These are phyloP conservation scores for Nakazawaea holstii DNA, from an alignment of 805 yeast genomes.

Conservation along the genomic window DNA sequence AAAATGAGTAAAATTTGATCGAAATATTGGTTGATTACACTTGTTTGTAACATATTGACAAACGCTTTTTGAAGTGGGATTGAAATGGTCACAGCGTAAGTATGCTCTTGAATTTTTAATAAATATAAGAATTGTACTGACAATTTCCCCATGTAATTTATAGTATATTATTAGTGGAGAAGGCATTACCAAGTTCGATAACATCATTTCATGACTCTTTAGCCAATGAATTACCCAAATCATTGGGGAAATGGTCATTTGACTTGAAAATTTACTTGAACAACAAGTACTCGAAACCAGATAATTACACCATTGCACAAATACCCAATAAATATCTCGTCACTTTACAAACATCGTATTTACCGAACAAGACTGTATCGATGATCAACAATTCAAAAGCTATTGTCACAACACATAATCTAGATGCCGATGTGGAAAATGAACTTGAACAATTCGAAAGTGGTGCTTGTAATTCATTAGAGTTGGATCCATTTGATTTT, in stretches of 20 bases:
- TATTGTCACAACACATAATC: conserved; percentile 21
- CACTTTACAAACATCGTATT: conserved; percentile 46
- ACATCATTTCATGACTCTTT: conserved; percentile 67
- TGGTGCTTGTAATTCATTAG: conserved; percentile 49
- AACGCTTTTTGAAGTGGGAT: neutral
- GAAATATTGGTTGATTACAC: neutral
- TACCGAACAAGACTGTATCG: conserved; percentile 40
- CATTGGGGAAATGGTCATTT: conserved; percentile 63
- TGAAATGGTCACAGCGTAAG: conserved; percentile 11
- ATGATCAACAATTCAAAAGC: conserved; percentile 40
- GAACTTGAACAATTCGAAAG: conserved; percentile 23
- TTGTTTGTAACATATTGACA: neutral
- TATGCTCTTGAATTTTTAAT: neutral
- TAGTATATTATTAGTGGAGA: conserved; percentile 35
- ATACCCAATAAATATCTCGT: conserved; percentile 39
- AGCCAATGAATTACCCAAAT: conserved; percentile 58
- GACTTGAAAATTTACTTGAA: conserved; percentile 64
- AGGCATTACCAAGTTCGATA: conserved; percentile 54
- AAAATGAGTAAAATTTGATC: neutral
- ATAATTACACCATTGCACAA: conserved; percentile 28
- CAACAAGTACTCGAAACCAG: conserved; percentile 47
- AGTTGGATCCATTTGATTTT: conserved; percentile 51
- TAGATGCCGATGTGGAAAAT: conserved; percentile 16
- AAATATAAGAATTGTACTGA: neutral
- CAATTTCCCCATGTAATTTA: neutral